Evolutionary conservation across 2,329 filamentous ascomycete genomes (phyloP).

Genomic region (Uncinocarpus reesii): DNA sequence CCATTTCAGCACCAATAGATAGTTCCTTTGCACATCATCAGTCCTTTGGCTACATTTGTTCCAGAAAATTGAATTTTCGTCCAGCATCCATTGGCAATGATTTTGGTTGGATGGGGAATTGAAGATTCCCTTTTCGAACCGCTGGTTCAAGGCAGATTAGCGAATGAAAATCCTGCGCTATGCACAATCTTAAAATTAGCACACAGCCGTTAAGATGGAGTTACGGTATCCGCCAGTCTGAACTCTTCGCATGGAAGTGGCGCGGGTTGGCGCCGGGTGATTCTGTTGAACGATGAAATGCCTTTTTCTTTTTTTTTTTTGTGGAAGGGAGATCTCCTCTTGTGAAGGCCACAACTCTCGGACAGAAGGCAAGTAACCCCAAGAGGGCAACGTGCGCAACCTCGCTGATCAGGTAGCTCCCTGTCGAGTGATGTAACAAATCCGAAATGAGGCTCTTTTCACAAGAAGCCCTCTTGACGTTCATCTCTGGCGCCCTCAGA

Average conservation of each 20-base stretch:
- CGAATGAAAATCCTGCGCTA: background rate
- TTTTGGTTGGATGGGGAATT: background rate
- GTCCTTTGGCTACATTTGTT: too few relatives aligned
- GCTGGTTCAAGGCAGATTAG: background rate
- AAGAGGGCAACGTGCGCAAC: too few relatives aligned
- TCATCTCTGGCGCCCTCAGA: background rate
- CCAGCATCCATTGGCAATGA: background rate
- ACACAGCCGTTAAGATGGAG: background rate
- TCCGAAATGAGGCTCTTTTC: too few relatives aligned
- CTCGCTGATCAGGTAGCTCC: too few relatives aligned
- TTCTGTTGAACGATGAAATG: background rate
- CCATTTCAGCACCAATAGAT: background rate
- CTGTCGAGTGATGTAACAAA: too few relatives aligned
- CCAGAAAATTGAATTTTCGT: background rate
- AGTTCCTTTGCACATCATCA: too few relatives aligned
- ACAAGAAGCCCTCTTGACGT: too few relatives aligned
- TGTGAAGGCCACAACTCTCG: background rate
- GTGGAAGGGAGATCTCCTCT: background rate
- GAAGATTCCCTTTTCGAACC: background rate
- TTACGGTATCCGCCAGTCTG: background rate
- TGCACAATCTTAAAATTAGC: slow-evolving; percentile 7
- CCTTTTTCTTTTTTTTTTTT: background rate
- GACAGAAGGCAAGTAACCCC: too few relatives aligned
- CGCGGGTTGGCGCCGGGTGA: background rate
- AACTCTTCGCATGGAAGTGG: background rate